Conservation (phyloP, 768 basidiomycete genomes). For the Amanita jacksonii region DNA sequence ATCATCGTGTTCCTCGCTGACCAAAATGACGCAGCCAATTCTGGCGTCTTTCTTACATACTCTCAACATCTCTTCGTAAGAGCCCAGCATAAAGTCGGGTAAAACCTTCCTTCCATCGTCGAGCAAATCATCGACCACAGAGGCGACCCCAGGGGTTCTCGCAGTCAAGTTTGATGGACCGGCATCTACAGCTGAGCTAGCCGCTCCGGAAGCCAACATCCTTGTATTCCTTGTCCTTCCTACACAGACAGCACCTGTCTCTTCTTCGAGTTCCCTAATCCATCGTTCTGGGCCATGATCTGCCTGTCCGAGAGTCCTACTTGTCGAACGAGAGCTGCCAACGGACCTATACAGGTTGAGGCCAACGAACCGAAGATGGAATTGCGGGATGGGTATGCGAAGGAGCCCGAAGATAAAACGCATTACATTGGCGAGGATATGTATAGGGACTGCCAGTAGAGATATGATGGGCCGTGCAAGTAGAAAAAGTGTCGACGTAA, state of each 20-base stretch:
- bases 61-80: constrained; percentile 74
- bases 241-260: constrained; percentile 66
- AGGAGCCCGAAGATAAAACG: constrained; percentile 59
- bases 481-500: constrained; percentile 16
- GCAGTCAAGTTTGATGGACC: constrained; percentile 39
- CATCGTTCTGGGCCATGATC: constrained; percentile 55
- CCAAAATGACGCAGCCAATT: constrained; percentile 73
- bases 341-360: constrained; percentile 37
- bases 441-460: constrained; percentile 49
- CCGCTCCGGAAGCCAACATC: constrained; percentile 22
- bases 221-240: constrained; percentile 27
- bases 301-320: constrained; percentile 21
- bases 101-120: constrained; percentile 40
- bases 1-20: constrained; percentile 88
- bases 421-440: constrained; percentile 48
- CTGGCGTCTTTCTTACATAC: constrained; percentile 60
- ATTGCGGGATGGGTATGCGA: constrained; percentile 50
- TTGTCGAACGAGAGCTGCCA: constrained; percentile 25
- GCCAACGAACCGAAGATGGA: constrained; percentile 36
- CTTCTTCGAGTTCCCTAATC: constrained; percentile 76
- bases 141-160: constrained; percentile 16
- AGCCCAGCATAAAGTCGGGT: constrained; percentile 73
- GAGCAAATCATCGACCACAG: constrained; percentile 11
- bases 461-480: constrained; percentile 30
- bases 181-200: constrained; percentile 16